phyloP scores from a whole-genome alignment of 345 rosid species.

The Lepidium aucheri region DNA sequence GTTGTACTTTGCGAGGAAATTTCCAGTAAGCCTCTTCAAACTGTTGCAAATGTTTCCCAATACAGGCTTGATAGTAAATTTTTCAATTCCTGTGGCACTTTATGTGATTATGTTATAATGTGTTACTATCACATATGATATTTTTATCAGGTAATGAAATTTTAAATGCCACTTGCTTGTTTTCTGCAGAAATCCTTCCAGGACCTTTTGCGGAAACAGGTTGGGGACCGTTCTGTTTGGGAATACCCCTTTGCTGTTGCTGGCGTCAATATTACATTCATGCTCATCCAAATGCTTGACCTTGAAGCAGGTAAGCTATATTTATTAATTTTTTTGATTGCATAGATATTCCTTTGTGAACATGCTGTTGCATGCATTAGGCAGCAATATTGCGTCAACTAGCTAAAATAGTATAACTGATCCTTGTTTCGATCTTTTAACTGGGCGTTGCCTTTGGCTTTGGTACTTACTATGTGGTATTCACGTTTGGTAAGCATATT shows the following conservation, averaged over 20 bases:
- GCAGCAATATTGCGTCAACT: not conserved
- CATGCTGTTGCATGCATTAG: not conserved
- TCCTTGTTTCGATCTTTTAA: not conserved
- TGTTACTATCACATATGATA: not conserved
- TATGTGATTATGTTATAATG: not conserved
- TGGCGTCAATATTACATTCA: slow-evolving; percentile 96
- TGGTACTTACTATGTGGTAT: not conserved
- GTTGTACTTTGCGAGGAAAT: slow-evolving; percentile 72
- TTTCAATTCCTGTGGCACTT: not conserved
- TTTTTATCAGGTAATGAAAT: not conserved
- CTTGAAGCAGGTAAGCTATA: slow-evolving; percentile 83
- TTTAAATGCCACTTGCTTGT: not conserved
- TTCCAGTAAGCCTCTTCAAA: slow-evolving; percentile 45
- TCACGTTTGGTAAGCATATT: not conserved
- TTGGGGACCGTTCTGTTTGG: slow-evolving; percentile 95
- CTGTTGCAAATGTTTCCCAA: not conserved
- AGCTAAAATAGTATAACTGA: not conserved
- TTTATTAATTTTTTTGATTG: not conserved
- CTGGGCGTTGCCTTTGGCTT: not conserved
- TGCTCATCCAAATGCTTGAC: slow-evolving; percentile 99
- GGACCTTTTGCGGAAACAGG: slow-evolving; percentile 81
- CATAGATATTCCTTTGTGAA: not conserved
- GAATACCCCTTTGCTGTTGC: slow-evolving; percentile 99
- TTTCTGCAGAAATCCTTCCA: slow-evolving; percentile 68
- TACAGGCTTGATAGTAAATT: not conserved